Base-by-base conservation (phyloP, 768 basidiomycete species). In the Podaxis pistillaris region DNA sequence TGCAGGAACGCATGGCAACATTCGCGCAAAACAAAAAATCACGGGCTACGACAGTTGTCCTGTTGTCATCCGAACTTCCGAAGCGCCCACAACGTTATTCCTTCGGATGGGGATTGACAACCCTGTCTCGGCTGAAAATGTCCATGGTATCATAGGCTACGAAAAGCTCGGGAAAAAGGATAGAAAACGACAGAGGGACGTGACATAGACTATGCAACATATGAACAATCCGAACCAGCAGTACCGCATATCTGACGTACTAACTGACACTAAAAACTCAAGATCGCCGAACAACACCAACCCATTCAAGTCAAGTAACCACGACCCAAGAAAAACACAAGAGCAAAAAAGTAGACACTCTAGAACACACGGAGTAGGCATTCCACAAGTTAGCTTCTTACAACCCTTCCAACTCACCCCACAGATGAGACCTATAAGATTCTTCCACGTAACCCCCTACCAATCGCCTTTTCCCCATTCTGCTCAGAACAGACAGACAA, bases 401-500 rank as follows among this genome's bases (percentile, higher is more conserved):
- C 44, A 15, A n/a, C 15, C 15, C n/a, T 44, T n/a, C 41, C 41
- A 44, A 50, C 46, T n/a, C 47, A 53, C 28, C 59, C 3, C 37
- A 3, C 4, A 55, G 17, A 30, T 19, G 28, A 46, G 44, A 15
- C 11, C 44, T 19, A 19, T 46, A 46, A n/a, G 44, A 15, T 46
- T 30, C 33, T 33, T 33, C 33, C 8, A 33, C 44, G 15, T 46
- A 46, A 22, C 26, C 28, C 9, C 54, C 38, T 38, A 40, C 37
- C 36, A 55, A 55, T 55, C 38, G 26, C 36, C 19, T 41, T 5
- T 5, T 5, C n/a, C 41, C 22, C 47, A 22, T 49, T n/a, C 19
- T n/a, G 9, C 22, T 73, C 72, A 91, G 74, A 93, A 91, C 72
- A 93, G 70, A 67, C 86, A 86, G 49, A 93, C 91, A 73, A 92